phyloP scores from a whole-genome alignment of 1,284 basidiomycete species.

The Puccinia triticina region DNA sequence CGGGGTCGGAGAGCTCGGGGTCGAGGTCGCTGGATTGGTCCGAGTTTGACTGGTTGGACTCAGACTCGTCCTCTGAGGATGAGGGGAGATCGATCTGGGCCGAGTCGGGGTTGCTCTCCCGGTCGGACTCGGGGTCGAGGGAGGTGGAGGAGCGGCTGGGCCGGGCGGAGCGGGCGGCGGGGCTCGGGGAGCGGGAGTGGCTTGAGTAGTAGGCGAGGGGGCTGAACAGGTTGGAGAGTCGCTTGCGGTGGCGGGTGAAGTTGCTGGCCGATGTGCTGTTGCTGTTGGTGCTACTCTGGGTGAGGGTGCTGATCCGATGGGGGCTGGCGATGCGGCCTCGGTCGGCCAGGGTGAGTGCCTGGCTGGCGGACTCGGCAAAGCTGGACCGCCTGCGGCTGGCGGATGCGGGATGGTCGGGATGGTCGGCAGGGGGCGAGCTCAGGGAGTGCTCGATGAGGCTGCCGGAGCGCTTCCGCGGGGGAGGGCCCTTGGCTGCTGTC shows the following conservation, averaged over 20 bases:
- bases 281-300: not conserved
- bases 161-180: not conserved
- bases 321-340: not conserved
- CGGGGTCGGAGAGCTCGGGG: conserved; percentile 10
- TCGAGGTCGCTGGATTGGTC: conserved; percentile 16
- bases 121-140: conserved; percentile 25
- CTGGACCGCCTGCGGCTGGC: not conserved
- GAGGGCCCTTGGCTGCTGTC: not conserved
- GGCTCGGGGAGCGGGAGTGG: conserved; percentile 33
- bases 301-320: not conserved
- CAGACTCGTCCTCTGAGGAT: conserved; percentile 41
- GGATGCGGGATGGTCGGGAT: not conserved
- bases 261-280: not conserved
- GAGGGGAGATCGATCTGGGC: conserved; percentile 15
- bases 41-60: conserved; percentile 33
- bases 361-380: conserved; percentile 2
- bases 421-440: not conserved
- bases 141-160: not conserved
- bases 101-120: conserved; percentile 25
- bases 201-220: conserved; percentile 3
- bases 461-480: not conserved
- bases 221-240: conserved; percentile 40
- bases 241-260: conserved; percentile 36
- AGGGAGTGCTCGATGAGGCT: conserved; percentile 15
- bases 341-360: not conserved